Evolutionary conservation across 495 filamentous ascomycete species (phyloP), one percentile per base, ranked within the genome.

Genomic region (Trichoderma virens): DNA sequence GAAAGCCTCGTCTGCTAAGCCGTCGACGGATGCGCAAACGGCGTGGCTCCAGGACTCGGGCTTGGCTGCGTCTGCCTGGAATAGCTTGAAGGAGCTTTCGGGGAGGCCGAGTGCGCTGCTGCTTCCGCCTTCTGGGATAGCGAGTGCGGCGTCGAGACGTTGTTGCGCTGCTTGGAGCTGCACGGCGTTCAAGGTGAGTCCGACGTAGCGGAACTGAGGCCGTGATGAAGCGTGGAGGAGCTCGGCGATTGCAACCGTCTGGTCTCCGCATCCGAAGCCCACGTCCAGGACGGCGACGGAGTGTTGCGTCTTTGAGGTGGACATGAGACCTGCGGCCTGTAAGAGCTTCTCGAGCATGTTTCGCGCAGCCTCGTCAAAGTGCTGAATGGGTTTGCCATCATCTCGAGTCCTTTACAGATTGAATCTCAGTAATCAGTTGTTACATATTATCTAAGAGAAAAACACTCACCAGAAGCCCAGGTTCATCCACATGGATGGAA

Each of bases 191-290:
- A 62, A 14, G 14, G 61, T 62, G 1, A 62, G 38, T 23, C 61
- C 61, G 11, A 62, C 38, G 61, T 62, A 62, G 35, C 34, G 35
- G 61, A 45, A 45, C 7, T 62, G 28, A 14, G 34, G 14, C 8
- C 23, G 20, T 30, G 8, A 8, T 34, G 28, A 8, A 13, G 34
- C 28, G 5, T 30, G 18, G 25, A 28, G 25, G 35, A 62, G 35
- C 16, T 65, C 9, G 27, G 41, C 66, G 23, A 81, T 27, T 54
- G 75, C 70, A 2, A 79, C 9, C 1, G 73, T 75, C 65, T 83
- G 80, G 64, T 82, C 80, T 23, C 80, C 80, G 54, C 80, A 83
- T 8, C 80, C 80, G 59, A 80, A 77, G 20, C 80, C 80, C 2
- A 83, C 71, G 65, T 83, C 80, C 11, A 83, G 60, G 9, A 83